Evolutionary conservation across 257 asterid species (phyloP), one percentile per base, ranked within the genome.

Genomic region (Sherardia arvensis): DNA sequence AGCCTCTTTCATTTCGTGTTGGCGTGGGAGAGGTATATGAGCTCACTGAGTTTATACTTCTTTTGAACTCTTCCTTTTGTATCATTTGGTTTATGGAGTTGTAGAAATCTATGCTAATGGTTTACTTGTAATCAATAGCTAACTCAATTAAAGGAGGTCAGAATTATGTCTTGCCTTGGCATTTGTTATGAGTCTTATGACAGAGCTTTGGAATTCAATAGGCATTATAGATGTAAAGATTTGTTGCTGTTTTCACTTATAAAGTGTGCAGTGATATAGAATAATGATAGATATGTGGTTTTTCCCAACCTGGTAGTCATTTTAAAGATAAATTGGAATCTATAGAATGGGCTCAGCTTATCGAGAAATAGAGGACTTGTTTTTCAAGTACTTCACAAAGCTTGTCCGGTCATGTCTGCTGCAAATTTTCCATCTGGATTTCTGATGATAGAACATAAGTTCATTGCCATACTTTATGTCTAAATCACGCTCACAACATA

Each of bases 21-120:
- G 98, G 98, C 60, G 94, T 80, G 47, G 98, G 98, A 22, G 96
- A 91, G 96, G 95, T 90, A 75, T 8, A 72, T 58, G 3, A 22
- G 11, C 17, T 48, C 30, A 25, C 49, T 20, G 2, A 25, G 12
- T 14, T 38, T 61, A n/a, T n/a, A 27, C 23, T 22, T 43, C 20
- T 23, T 45, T 5, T 6, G 4, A 61, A 61, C 34, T 23, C 53
- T 36, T 61, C 23, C 53, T 38, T 25, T 14, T 15, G 11, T 2
- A 12, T 4, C 17, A 2, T 57, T 14, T 28, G 62, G 18, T 57
- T 6, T 53, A n/a, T 5, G 10, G 1, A 57, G 20, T 47, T 17
- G 17, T 10, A n/a, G 18, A 60, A 20, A 34, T 34, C 14, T 60
- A 17, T 29, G 23, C 12, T 34, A 5, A 0, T 51, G n/a, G 4